Evolutionary conservation across 2,329 filamentous ascomycete species (phyloP), one percentile per base, ranked within the genome.

Genomic region (Hypoxylon sp.): DNA sequence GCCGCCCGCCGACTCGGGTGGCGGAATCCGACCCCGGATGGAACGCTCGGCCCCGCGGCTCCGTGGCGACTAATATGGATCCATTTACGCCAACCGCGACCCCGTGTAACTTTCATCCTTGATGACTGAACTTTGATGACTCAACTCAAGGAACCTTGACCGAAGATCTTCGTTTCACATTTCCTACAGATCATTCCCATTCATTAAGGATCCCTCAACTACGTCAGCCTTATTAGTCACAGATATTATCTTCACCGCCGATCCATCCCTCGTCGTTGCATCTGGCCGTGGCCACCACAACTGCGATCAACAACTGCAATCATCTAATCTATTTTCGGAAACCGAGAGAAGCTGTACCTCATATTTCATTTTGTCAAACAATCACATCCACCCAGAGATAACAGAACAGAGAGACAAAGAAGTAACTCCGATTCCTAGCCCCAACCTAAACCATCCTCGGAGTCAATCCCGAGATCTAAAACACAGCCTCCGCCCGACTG

Each of bases 1-100:
- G 31, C 42, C 25, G 49, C 22, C n/a, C 30, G 13, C 68, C 68
- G 68, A 50, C 25, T 25, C 68, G 68, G 67, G 62, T 66, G 59
- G 65, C 54, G 55, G 68, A 66, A 51, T 44, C 57, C 54, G 60
- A 71, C 63, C 54, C 66, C 63, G 69, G 61, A 55, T 53, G 44
- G 20, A 58, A 66, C 22, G 35, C 20, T 44, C 40, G 17, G 40
- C 40, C 10, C 48, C 30, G 46, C 66, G 63, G 66, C 59, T 61
- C 69, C 69, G 69, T 54, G 40, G 49, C 59, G 35, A 61, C 46
- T 55, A 37, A 48, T 58, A 58, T 31, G 37, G 55, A 25, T 40
- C 56, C 31, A 27, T 35, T 37, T 48, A 31, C 31, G 20, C 42
- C 40, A 62, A 17, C 51, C 51, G 49, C 35, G 35, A 66, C 17